Evolutionary conservation across 371 early-diverging fungal genomes (phyloP).

Genomic region (Mucor irregularis): DNA sequence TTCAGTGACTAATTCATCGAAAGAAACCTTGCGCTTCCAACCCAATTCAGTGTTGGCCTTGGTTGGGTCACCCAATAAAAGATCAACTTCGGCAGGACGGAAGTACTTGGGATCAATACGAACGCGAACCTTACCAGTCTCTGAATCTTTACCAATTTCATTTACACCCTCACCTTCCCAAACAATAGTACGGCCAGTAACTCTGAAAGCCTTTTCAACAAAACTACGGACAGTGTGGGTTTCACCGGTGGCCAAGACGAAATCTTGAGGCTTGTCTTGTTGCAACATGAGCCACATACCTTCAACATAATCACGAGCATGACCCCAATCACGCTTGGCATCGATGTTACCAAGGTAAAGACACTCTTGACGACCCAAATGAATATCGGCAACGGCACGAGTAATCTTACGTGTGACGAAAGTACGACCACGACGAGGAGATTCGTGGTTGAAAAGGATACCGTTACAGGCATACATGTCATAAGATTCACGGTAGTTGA

Average conservation of each 20-base stretch:
- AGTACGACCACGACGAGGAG: conserved; percentile 81
- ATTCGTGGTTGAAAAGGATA: conserved; percentile 88
- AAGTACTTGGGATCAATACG: conserved; percentile 78
- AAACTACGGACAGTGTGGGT: conserved; percentile 82
- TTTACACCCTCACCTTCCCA: conserved; percentile 82
- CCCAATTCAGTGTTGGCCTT: conserved; percentile 72
- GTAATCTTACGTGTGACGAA: conserved; percentile 88
- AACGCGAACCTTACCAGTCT: conserved; percentile 69
- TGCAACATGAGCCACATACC: conserved; percentile 92
- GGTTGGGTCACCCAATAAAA: conserved; percentile 77
- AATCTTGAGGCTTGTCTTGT: conserved; percentile 80
- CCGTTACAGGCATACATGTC: conserved; percentile 85
- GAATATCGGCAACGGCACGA: conserved; percentile 80
- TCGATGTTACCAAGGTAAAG: conserved; percentile 85
- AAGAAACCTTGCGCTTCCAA: conserved; percentile 74
- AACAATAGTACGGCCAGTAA: conserved; percentile 65
- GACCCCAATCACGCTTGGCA: conserved; percentile 89
- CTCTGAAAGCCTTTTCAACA: conserved; percentile 79
- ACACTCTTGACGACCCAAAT: conserved; percentile 69
- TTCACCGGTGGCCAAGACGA: conserved; percentile 88
- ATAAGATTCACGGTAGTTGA: conserved; percentile 86
- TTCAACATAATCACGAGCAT: conserved; percentile 85
- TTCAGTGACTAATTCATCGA: conserved; percentile 70
- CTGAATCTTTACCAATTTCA: conserved; percentile 70
- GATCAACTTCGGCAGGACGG: conserved; percentile 87